Percentiles rank a stretch among this genome's conserved stretches.
phyloP scores from a whole-genome alignment of 78 protist genomes.

The Trichosphaerium sp. region DNA sequence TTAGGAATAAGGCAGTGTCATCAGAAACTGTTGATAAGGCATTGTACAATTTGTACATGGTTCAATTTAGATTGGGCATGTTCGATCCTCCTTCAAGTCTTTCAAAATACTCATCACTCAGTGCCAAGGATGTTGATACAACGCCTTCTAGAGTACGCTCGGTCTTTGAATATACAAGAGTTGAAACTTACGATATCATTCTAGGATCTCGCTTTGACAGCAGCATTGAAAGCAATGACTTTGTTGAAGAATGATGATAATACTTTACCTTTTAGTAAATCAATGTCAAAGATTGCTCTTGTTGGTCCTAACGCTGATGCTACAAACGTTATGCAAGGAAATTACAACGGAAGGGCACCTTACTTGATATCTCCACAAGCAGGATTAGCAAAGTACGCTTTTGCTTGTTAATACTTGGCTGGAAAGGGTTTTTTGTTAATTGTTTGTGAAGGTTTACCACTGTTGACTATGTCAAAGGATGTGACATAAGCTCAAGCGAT shows the following conservation, averaged over 20 bases:
- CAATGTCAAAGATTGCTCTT: not conserved
- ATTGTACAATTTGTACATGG: not conserved
- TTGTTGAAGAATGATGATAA: not conserved
- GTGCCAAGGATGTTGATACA: not conserved
- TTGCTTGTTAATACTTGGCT: too few species aligned
- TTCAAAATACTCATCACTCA: constrained; percentile 1
- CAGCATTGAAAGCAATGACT: not conserved
- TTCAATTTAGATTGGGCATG: constrained; percentile 10
- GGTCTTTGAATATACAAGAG: not conserved
- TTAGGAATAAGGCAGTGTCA: too few species aligned
- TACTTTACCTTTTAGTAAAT: not conserved
- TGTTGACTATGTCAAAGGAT: constrained; percentile 4
- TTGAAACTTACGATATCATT: not conserved
- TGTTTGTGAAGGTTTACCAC: too few species aligned
- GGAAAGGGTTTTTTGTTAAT: too few species aligned
- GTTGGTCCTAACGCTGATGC: constrained; percentile 12
- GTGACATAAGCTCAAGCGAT: not conserved
- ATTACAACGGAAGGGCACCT: not conserved
- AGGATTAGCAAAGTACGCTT: too few species aligned
- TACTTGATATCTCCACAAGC: too few species aligned
- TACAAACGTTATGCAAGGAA: constrained; percentile 1
- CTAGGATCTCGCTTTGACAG: not conserved
- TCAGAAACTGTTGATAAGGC: constrained; percentile 9
- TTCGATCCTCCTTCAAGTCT: not conserved
- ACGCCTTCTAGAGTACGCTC: not conserved